Evolutionary conservation across 768 basidiomycete species (phyloP), one percentile per base, ranked within the genome.

Genomic region (Lactarius sp.): DNA sequence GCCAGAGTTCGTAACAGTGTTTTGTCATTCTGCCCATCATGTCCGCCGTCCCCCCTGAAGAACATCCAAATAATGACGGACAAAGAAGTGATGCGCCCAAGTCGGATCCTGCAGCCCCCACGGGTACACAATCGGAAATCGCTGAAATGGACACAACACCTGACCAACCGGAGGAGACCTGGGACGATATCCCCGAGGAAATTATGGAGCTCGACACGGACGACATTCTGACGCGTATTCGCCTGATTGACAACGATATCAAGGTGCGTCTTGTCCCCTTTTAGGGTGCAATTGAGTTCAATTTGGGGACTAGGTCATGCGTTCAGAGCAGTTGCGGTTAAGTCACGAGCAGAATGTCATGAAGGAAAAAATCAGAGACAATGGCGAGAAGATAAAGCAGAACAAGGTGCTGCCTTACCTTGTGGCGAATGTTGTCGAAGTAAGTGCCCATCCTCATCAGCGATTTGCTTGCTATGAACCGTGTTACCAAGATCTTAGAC

Each of bases 351-450:
- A 96, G 76, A 89, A 78, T 69, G 88, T 89, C 68, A 98, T 99
- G 97, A 90, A 92, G 73, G 95, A 98, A 80, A 97, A 96, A 82
- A 97, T 99, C 72, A 86, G 92, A 58, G 97, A 99, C 73, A 99
- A 98, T 67, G 88, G 89, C 52, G 94, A 97, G 77, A 98, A 98
- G 79, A 92, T 99, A 68, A 97, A 97, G 76, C 96, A 99, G 83
- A 98, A 99, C 77, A 98, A 98, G 77, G 94, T 97, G 13, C 78
- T 99, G 49, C 97, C 97, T 6, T 99, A 99, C 76, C 85, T 99
- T 58, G 97, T 99, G 42, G 94, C 90, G 16, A 97, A 98, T 71
- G 92, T 99, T 41, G 94, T 99, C 18, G 97, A 98, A 84, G 94
- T 95, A 70, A 61, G 83, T 72, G 36, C n/a, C 16, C 33, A 8